Evolutionary conservation across 768 basidiomycete genomes (phyloP).

Genomic region (Suillus subalutaceus): DNA sequence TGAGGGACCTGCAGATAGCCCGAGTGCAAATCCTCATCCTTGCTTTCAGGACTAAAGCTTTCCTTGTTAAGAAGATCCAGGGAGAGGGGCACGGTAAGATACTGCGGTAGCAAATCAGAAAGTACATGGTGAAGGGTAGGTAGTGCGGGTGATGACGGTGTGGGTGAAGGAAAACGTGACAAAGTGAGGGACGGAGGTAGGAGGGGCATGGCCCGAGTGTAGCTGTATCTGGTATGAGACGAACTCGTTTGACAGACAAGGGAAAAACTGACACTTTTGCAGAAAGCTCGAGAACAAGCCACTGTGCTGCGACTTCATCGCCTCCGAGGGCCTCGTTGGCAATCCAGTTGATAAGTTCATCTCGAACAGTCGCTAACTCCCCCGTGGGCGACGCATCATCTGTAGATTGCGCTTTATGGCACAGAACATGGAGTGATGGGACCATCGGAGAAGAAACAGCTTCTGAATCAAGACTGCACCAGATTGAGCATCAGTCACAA

Average conservation of each 20-base stretch:
- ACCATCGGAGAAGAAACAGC: slow-evolving; percentile 41
- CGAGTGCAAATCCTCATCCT: slow-evolving; percentile 72
- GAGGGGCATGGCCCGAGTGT: slow-evolving; percentile 67
- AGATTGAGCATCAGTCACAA: slow-evolving; percentile 7
- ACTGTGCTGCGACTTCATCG: slow-evolving; percentile 72
- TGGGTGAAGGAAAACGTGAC: slow-evolving; percentile 58
- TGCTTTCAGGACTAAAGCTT: slow-evolving; percentile 64
- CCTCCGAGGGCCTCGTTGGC: slow-evolving; percentile 69
- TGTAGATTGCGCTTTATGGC: slow-evolving; percentile 26
- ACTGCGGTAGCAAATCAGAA: slow-evolving; percentile 58
- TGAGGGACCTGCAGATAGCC: slow-evolving; percentile 74
- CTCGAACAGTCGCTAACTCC: slow-evolving; percentile 31
- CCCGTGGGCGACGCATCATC: slow-evolving; percentile 1
- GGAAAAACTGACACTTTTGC: slow-evolving; percentile 60
- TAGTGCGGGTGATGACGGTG: slow-evolving; percentile 21
- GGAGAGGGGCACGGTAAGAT: slow-evolving; percentile 60
- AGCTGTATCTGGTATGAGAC: slow-evolving; percentile 41
- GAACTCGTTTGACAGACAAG: slow-evolving; percentile 6
- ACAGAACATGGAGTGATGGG: slow-evolving; percentile 74
- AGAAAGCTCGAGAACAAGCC: slow-evolving; percentile 64
- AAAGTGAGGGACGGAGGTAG: slow-evolving; percentile 69
- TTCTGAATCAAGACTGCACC: slow-evolving; percentile 43
- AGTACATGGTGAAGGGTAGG: slow-evolving; percentile 61
- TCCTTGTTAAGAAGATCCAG: slow-evolving; percentile 61
- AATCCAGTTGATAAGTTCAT: slow-evolving; percentile 72